These are phyloP conservation scores for Coprinopsis strossmayeri DNA, from an alignment of 768 basidiomycete species.

Conservation along the genomic window DNA sequence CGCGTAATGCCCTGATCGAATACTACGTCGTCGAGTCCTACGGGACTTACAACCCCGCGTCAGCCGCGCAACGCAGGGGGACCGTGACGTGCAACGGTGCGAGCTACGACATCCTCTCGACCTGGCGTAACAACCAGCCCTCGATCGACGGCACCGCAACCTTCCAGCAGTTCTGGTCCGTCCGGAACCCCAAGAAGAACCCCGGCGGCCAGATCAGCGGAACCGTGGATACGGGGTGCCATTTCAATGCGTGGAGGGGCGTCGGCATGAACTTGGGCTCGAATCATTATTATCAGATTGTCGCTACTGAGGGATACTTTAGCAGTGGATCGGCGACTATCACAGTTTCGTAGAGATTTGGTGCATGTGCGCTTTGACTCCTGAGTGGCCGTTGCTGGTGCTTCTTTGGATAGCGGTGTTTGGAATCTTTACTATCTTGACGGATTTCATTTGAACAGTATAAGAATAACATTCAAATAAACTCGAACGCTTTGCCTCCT, in stretches of 20 bases:
- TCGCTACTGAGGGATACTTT: constrained; percentile 40
- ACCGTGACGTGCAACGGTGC: constrained; percentile 34
- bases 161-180: constrained; percentile 42
- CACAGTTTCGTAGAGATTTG: constrained; percentile 8
- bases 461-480: too few species aligned
- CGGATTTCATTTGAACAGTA: too few species aligned
- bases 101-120: constrained; percentile 35
- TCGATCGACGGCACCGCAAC: constrained; percentile 37
- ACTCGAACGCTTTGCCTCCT: too few species aligned
- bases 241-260: constrained; percentile 36
- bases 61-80: constrained; percentile 26
- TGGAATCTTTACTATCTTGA: too few species aligned
- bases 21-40: constrained; percentile 41
- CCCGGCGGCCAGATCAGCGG: constrained; percentile 22
- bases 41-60: constrained; percentile 34
- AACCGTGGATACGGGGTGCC: constrained; percentile 29
- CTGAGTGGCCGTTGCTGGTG: too few species aligned
- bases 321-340: constrained; percentile 26
- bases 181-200: constrained; percentile 26
- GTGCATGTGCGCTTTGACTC: too few species aligned
- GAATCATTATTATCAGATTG: constrained; percentile 38
- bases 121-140: constrained; percentile 30
- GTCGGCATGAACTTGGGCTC: constrained; percentile 32
- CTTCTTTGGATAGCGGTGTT: too few species aligned
- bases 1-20: constrained; percentile 38